Conservation (phyloP, 768 basidiomycete species). For the Tylopilus intermedius region DNA sequence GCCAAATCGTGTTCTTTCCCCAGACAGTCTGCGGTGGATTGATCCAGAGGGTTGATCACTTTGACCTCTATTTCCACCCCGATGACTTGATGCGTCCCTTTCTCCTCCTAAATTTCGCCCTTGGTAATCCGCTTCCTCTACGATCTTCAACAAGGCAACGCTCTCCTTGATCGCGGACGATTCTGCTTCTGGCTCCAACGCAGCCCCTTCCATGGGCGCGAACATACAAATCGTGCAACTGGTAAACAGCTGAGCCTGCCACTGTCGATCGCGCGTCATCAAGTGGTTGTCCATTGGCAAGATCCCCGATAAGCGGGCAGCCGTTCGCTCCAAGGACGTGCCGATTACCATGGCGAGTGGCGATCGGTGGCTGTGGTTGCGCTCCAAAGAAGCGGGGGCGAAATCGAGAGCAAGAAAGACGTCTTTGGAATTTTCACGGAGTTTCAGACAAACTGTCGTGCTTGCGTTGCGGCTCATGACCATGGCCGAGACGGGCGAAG, state of each 20-base stretch:
- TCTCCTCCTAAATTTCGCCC: constrained; percentile 15
- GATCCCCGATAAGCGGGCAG: constrained; percentile 42
- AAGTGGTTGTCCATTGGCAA: constrained; percentile 43
- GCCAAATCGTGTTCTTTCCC: not conserved
- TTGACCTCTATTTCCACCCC: not conserved
- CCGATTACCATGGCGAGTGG: constrained; percentile 52
- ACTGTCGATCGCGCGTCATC: constrained; percentile 43
- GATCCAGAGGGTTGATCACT: not conserved
- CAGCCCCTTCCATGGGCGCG: constrained; percentile 28
- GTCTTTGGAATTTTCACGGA: constrained; percentile 23
- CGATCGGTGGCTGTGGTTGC: constrained; percentile 27
- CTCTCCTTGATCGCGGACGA: constrained; percentile 42
- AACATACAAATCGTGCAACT: constrained; percentile 58
- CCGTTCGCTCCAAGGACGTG: constrained; percentile 41
- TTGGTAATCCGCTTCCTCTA: constrained; percentile 35
- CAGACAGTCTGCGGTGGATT: not conserved
- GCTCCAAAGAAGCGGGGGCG: constrained; percentile 39
- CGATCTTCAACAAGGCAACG: constrained; percentile 39
- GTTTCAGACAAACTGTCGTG: constrained; percentile 47
- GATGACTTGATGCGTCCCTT: not conserved
- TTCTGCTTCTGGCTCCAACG: constrained; percentile 16
- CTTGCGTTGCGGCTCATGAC: constrained; percentile 61
- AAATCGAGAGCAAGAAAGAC: constrained; percentile 62
- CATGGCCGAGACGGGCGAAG: constrained; percentile 27
- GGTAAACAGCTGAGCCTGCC: constrained; percentile 58